These are phyloP conservation scores for Wickerhamiella sergipiensis DNA, from an alignment of 805 yeast species.

Conservation along the genomic window DNA sequence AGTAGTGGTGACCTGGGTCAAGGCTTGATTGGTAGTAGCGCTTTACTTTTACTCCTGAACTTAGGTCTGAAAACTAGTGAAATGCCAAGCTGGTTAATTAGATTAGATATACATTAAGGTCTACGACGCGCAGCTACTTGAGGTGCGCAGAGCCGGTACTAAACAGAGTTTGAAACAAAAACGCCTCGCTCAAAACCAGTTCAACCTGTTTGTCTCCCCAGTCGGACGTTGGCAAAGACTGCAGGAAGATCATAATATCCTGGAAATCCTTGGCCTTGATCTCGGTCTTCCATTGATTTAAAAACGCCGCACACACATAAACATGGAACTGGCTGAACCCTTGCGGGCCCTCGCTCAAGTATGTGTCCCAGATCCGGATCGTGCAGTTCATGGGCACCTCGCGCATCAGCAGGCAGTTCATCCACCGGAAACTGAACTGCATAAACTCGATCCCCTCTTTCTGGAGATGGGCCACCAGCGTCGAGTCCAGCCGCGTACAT, in stretches of 20 bases:
- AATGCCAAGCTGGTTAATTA: too few species aligned
- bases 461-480: conserved; percentile 59
- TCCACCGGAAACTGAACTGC: conserved; percentile 95
- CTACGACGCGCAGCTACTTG: conserved; percentile 20
- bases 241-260: conserved; percentile 81
- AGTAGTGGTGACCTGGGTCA: conserved; percentile 15
- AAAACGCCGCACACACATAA: conserved; percentile 93
- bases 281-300: conserved; percentile 73
- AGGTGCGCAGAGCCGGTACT: conserved; percentile 84
- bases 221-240: conserved; percentile 69
- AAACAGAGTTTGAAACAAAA: conserved; percentile 87
- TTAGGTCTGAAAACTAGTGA: too few species aligned
- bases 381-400: conserved; percentile 68
- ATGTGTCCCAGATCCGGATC: conserved; percentile 96
- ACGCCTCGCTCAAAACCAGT: conserved; percentile 85
- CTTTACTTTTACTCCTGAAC: too few species aligned
- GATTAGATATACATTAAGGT: not conserved
- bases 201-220: conserved; percentile 91
- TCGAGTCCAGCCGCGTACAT: conserved; percentile 66
- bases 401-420: conserved; percentile 94
- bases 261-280: conserved; percentile 83
- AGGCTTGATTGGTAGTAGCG: not conserved
- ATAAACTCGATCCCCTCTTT: conserved; percentile 81
- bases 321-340: conserved; percentile 90
- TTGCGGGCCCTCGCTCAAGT: conserved; percentile 38